Base-by-base conservation (phyloP, 2,329 filamentous ascomycete genomes). In the Parastagonospora avenae region DNA sequence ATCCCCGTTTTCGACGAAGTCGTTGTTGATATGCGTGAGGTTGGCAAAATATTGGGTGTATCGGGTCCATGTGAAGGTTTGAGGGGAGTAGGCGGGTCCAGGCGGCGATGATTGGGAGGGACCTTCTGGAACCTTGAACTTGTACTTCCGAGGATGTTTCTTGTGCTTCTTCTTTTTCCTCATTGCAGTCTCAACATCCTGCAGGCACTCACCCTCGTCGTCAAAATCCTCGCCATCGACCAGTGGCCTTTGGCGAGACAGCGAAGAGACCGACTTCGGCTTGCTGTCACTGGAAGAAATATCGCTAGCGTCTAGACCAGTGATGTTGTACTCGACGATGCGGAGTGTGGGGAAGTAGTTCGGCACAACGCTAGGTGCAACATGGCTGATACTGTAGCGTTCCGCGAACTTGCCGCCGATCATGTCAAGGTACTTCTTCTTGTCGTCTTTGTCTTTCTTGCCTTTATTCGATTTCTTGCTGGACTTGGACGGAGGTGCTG, bases 31-130 rank as follows among this genome's bases (percentile, higher is more conserved):
- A 51, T 85, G 77, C 0, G 93, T 97, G n/a, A 99, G 77, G 71
- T 99, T 99, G 54, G 93, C 92, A 73, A 86, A 97, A 73, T 95
- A 97, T 66, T 99, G 94, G 4, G 86, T 91, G 73, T 91, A 97
- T 4, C 90, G 86, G 2, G 88, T 81, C 55, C 92, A 79, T 0
- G 91, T 90, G 32, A 97, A 79, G 0, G 90, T 79, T 70, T 99
- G 94, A 7, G 89, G 86, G 15, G 87, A 91, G 74, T 99, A 97
- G 7, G 91, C 94, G 0, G 94, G 94, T 0, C 94, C 94, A 0
- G 93, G 93, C 5, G 85, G 85, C 7, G 88, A 76, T 2, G 83
- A 82, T 62, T 88, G 86, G 0, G 90, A 84, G 2, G 94, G 94
- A 1, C 87, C 84, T 0, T 85, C 74, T 0, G 94, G 94, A 12